Base-by-base conservation (phyloP, 2,329 filamentous ascomycete genomes). In the Malbranchea zuffiana region DNA sequence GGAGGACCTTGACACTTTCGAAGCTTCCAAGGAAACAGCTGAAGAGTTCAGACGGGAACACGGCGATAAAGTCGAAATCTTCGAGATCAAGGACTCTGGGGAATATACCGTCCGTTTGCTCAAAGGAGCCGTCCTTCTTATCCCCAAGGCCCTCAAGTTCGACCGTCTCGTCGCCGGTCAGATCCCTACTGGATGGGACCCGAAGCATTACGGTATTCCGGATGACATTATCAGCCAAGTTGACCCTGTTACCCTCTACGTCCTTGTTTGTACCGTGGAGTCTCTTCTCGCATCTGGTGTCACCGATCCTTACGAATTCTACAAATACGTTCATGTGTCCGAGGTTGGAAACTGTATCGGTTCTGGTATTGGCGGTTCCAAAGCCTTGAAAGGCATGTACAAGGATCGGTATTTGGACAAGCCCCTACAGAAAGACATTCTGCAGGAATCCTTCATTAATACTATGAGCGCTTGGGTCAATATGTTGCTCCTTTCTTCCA, bases 381-480 rank as follows among this genome's bases (percentile, higher is more conserved):
- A 76, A 52, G 90, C 90, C 51, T 74, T 98, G 47, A 80, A 86
- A 53, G 88, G 88, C 52, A 98, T 98, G 88, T 94, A 96, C 72
- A 90, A 88, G 64, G 88, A 95, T 61, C 82, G 90, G 42, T 96
- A 80, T 76, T 73, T 96, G 45, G 90, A 98, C 67, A 90, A 87
- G 68, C 90, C 88, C 39, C 75, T 98, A 33, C 92, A 98, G 66
- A 98, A 96, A 66, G 90, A 98, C 57, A 95, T 98, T 57, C 74
- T 98, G 10, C 92, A 98, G 59, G 90, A 98, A 66, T 96, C 90
- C 8, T 98, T 98, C 72, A 96, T 98, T 74, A 98, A 98, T 72
- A 98, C 90, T 39, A 98, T 98, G 88, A 81, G 84, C 50, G 90
- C 90, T 11, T 98, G 90, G 90, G 87, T 98, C 40, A 98, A 98